Conservation (phyloP, 163 green algal species). For the Scenedesmus sp. region DNA sequence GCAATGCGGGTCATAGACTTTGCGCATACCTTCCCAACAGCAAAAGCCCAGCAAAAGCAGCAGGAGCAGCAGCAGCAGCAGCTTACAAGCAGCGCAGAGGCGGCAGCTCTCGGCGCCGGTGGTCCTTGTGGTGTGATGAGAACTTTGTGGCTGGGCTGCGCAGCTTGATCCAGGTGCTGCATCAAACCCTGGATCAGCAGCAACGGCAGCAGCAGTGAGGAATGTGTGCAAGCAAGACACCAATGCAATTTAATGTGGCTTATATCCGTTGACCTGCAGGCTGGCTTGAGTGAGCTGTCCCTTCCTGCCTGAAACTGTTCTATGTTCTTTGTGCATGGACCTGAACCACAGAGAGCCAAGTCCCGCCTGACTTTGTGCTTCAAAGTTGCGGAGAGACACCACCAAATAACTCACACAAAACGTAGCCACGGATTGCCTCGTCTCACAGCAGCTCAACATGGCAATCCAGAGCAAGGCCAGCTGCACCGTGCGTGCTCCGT, state of each 20-base stretch:
- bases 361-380: background rate
- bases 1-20: constrained; percentile 88
- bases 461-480: background rate
- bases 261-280: background rate
- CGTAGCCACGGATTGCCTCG: background rate
- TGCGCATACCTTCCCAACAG: constrained; percentile 85
- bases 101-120: background rate
- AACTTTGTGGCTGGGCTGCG: constrained; percentile 37
- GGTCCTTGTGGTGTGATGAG: constrained; percentile 20
- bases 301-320: background rate
- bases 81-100: background rate
- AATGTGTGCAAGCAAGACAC: background rate
- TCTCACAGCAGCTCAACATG: background rate
- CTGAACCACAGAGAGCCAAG: background rate
- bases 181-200: constrained; percentile 1
- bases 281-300: background rate
- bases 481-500: constrained; percentile 26
- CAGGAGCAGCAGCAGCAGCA: background rate
- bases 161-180: constrained; percentile 9
- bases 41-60: too few species aligned
- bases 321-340: background rate
- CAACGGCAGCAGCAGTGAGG: background rate
- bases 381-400: background rate
- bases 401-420: background rate
- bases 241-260: background rate